These are phyloP conservation scores for Vitis hybrid DNA, from an alignment of 177 flowering plant genomes.

Conservation along the genomic window DNA sequence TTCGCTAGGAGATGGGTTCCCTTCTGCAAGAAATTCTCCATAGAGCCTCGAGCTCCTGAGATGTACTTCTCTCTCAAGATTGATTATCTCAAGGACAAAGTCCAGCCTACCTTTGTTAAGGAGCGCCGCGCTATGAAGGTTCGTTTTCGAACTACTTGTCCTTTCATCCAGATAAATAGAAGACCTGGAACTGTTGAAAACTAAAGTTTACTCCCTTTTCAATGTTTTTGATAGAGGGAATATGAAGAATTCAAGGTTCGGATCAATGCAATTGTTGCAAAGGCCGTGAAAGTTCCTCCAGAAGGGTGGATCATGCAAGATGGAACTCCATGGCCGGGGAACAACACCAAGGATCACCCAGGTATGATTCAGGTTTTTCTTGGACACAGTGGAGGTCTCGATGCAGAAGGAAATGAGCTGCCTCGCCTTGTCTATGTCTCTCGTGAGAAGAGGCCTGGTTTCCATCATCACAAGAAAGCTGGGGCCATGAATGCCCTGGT, in stretches of 20 bases:
- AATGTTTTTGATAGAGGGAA: slow-evolving; percentile 61
- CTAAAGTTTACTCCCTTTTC: too few species aligned
- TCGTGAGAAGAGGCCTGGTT: slow-evolving; percentile 97
- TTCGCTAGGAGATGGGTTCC: slow-evolving; percentile 97
- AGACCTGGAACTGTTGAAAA: too few species aligned
- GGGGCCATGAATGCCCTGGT: slow-evolving; percentile 99
- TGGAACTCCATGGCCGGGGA: slow-evolving; percentile 99
- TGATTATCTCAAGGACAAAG: slow-evolving; percentile 95
- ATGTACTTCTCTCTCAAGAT: slow-evolving; percentile 83
- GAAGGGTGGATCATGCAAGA: slow-evolving; percentile 99
- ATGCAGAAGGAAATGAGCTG: slow-evolving; percentile 90
- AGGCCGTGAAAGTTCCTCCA: slow-evolving; percentile 73
- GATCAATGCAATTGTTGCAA: slow-evolving; percentile 86
- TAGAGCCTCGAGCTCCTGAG: slow-evolving; percentile 98
- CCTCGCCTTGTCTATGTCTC: slow-evolving; percentile 97
- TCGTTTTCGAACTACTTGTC: not conserved
- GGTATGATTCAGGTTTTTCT: slow-evolving; percentile 99
- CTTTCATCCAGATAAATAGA: not conserved
- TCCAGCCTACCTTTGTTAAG: slow-evolving; percentile 94
- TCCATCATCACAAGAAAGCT: slow-evolving; percentile 95
- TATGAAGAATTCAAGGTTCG: slow-evolving; percentile 97
- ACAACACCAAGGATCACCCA: slow-evolving; percentile 93
- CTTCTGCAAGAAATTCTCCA: slow-evolving; percentile 85
- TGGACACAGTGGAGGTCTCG: slow-evolving; percentile 91
- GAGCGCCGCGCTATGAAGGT: slow-evolving; percentile 99